A percentile compares a stretch with the other conserved stretches of the same genome.
phyloP scores from a whole-genome alignment of 225 moss, liverwort and hornwort species.

The Physcomitrium patens region DNA sequence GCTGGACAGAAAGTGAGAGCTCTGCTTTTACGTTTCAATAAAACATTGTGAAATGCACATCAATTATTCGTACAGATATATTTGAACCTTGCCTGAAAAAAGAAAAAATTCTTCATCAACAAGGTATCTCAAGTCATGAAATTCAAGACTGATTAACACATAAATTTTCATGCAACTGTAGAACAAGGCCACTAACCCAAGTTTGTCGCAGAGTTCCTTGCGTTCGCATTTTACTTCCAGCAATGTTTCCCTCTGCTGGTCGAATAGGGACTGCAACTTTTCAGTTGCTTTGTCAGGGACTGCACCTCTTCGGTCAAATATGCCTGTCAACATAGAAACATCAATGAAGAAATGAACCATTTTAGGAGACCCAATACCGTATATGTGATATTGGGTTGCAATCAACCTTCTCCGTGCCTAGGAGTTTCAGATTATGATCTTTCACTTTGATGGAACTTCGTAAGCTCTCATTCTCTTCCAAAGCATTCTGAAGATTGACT shows the following conservation, averaged over 20 bases:
- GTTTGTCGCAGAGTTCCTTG: slow-evolving; percentile 73
- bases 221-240: slow-evolving; percentile 68
- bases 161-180: not conserved
- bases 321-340: slow-evolving; percentile 36
- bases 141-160: not conserved
- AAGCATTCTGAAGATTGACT: slow-evolving; percentile 64
- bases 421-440: slow-evolving; percentile 85
- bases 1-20: too few species aligned
- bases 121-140: not conserved
- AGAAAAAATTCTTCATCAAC: too few species aligned
- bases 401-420: slow-evolving; percentile 93
- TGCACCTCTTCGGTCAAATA: slow-evolving; percentile 79
- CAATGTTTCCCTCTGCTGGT: slow-evolving; percentile 67
- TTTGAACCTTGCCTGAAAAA: too few species aligned
- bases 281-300: slow-evolving; percentile 56
- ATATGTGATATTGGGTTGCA: slow-evolving; percentile 10
- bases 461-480: slow-evolving; percentile 68
- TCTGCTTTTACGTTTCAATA: too few species aligned
- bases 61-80: too few species aligned
- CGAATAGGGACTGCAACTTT: slow-evolving; percentile 69
- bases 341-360: not conserved
- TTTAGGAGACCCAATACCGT: not conserved
- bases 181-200: slow-evolving; percentile 47
- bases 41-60: too few species aligned
- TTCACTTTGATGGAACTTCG: slow-evolving; percentile 73